Percentiles rank a stretch among this genome's conserved stretches.
Evolutionary conservation across 2,329 filamentous ascomycete species (phyloP).

Genomic region (Ceratocystis ficicola): DNA sequence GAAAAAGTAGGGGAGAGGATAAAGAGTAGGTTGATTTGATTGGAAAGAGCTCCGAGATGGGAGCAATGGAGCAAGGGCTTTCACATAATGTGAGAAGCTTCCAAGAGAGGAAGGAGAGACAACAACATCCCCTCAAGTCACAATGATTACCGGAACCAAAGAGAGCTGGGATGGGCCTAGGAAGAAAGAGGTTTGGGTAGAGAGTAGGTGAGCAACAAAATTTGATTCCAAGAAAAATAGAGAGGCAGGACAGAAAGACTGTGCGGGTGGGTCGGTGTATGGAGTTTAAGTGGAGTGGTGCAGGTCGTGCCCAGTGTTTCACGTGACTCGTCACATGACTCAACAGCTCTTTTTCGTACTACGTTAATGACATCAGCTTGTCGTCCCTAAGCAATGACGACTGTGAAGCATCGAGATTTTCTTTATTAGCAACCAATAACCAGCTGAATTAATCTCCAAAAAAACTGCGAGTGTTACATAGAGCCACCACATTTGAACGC

Average conservation of each 20-base stretch:
- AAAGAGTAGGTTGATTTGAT: not conserved
- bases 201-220: not conserved
- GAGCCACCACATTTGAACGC: too few relatives aligned
- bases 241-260: slow-evolving; percentile 17
- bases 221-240: slow-evolving; percentile 1
- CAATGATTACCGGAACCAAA: slow-evolving; percentile 10
- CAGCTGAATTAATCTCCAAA: too few relatives aligned
- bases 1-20: not conserved
- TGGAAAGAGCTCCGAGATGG: slow-evolving; percentile 18
- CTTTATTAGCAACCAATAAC: not conserved
- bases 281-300: slow-evolving; percentile 14
- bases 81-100: slow-evolving; percentile 20
- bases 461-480: too few relatives aligned
- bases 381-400: not conserved
- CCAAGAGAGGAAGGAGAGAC: slow-evolving; percentile 12
- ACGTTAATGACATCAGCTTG: slow-evolving; percentile 3
- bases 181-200: not conserved
- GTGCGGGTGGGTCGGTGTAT: slow-evolving; percentile 19
- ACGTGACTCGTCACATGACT: slow-evolving; percentile 19
- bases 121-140: not conserved
- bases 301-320: not conserved
- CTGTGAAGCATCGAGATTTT: not conserved
- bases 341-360: not conserved
- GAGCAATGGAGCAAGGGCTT: slow-evolving; percentile 16
- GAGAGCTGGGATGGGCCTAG: not conserved